Evolutionary conservation across 768 basidiomycete species (phyloP).

Genomic region (Gyrodon lividus): DNA sequence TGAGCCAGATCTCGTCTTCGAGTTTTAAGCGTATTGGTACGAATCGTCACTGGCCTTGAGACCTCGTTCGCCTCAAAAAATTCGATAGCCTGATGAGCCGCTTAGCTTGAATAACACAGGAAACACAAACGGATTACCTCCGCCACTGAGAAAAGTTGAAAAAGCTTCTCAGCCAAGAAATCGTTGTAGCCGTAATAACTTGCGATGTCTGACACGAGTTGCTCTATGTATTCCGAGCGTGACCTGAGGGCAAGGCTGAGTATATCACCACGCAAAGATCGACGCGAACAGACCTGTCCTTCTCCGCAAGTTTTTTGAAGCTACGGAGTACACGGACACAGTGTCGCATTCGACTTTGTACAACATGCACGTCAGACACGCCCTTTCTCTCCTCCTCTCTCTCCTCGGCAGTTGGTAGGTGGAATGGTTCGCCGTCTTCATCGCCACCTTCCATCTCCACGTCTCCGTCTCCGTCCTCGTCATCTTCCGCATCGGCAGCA

Average conservation of each 20-base stretch:
- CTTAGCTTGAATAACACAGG: slow-evolving; percentile 4
- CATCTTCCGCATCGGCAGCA: slow-evolving; percentile 48
- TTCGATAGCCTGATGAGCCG: slow-evolving; percentile 75
- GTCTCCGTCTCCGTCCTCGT: slow-evolving; percentile 49
- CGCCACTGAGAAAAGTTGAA: slow-evolving; percentile 87
- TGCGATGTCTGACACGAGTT: slow-evolving; percentile 84
- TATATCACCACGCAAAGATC: slow-evolving; percentile 1
- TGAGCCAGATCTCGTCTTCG: slow-evolving; percentile 94
- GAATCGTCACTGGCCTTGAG: slow-evolving; percentile 94
- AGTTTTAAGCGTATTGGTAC: slow-evolving; percentile 94
- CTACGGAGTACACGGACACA: slow-evolving; percentile 71
- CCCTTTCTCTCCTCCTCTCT: slow-evolving; percentile 67
- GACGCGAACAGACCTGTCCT: slow-evolving; percentile 50
- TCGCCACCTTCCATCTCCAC: slow-evolving; percentile 39
- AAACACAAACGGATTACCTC: slow-evolving; percentile 56
- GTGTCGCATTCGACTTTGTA: slow-evolving; percentile 78
- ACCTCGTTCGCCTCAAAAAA: slow-evolving; percentile 99
- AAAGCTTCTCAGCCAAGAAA: slow-evolving; percentile 91
- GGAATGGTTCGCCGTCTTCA: slow-evolving; percentile 45
- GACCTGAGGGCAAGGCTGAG: slow-evolving; percentile 47
- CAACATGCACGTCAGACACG: slow-evolving; percentile 70
- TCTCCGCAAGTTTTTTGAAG: slow-evolving; percentile 65
- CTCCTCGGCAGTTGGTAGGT: slow-evolving; percentile 69
- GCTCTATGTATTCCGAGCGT: slow-evolving; percentile 86
- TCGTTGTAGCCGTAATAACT: slow-evolving; percentile 98